Evolutionary conservation across 805 yeast species (phyloP).

Genomic region (Wickerhamiella alocasiicola): DNA sequence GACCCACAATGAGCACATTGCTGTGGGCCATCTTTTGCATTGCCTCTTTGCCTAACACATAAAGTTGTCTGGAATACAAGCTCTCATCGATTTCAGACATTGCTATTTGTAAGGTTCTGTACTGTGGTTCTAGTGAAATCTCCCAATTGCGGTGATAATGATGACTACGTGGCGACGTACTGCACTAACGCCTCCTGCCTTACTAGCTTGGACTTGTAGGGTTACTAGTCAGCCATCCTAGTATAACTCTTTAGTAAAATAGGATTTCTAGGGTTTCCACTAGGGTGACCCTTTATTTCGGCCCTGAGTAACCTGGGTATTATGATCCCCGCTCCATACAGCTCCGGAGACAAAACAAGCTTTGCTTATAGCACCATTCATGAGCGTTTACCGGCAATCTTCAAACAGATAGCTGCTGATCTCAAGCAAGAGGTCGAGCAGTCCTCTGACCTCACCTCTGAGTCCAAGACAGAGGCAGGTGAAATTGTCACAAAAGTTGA

Average conservation of each 20-base stretch:
- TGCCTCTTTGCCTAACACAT: conserved; percentile 94
- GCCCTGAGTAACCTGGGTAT: no score
- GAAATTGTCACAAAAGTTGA: conserved; percentile 33
- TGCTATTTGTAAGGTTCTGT: no score
- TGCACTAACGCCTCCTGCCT: no score
- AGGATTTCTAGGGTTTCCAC: no score
- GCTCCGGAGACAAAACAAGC: conserved; percentile 56
- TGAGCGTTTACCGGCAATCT: conserved; percentile 77
- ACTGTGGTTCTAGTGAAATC: no score
- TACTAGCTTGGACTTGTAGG: no score
- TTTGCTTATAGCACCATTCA: conserved; percentile 74
- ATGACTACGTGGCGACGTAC: no score
- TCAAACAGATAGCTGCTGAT: conserved; percentile 58
- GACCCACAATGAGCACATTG: conserved; percentile 80
- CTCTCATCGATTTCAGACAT: conserved; percentile 62
- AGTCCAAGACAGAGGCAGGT: conserved; percentile 35
- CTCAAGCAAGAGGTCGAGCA: conserved; percentile 30
- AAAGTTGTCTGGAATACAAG: conserved; percentile 86
- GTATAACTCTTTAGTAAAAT: no score
- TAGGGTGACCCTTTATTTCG: no score
- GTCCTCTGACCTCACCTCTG: conserved; percentile 17
- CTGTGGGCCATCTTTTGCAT: conserved; percentile 94
- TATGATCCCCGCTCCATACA: conserved; percentile 29
- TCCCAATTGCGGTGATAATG: no score
- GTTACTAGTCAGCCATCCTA: no score